Conservation (phyloP, 2,329 filamentous ascomycete genomes). For the Cordyceps farinosa region DNA sequence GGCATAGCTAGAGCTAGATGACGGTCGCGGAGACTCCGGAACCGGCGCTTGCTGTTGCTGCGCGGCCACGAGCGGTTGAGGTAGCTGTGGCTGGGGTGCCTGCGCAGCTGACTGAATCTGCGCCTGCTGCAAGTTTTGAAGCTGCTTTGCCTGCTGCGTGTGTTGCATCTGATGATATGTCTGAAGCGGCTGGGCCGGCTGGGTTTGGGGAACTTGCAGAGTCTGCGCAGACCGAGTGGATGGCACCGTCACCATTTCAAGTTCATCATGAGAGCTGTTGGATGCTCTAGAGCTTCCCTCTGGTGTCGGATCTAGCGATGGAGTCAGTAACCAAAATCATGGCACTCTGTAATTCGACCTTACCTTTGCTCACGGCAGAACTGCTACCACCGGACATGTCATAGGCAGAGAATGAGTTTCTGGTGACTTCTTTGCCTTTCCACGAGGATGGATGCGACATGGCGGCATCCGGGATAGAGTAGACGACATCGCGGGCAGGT, state of each 20-base stretch:
- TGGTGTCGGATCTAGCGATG: conserved; percentile 24
- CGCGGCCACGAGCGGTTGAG: not conserved
- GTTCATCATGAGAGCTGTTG: conserved; percentile 37
- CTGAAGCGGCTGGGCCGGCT: conserved; percentile 5
- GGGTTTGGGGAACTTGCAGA: not conserved
- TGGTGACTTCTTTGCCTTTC: conserved; percentile 43
- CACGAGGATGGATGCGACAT: conserved; percentile 27
- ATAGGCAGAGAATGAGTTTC: conserved; percentile 25
- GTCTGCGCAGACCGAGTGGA: not conserved
- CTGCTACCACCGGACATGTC: conserved; percentile 36
- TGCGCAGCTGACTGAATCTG: not conserved
- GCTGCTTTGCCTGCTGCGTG: not conserved
- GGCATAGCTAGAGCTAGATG: not conserved
- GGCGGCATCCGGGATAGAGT: conserved; percentile 27
- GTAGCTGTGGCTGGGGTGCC: not conserved
- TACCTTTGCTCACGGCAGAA: conserved; percentile 38
- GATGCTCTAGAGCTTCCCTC: conserved; percentile 37
- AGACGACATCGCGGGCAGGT: conserved; percentile 30
- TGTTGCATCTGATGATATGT: conserved; percentile 13
- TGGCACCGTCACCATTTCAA: conserved; percentile 35
- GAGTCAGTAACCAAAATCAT: not conserved
- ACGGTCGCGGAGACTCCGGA: not conserved
- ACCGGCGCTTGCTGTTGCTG: not conserved
- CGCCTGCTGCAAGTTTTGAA: conserved; percentile 7
- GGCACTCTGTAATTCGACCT: conserved; percentile 15